These are phyloP conservation scores for Metarhizium sp. DNA, from an alignment of 2,329 filamentous ascomycete species.

Conservation along the genomic window DNA sequence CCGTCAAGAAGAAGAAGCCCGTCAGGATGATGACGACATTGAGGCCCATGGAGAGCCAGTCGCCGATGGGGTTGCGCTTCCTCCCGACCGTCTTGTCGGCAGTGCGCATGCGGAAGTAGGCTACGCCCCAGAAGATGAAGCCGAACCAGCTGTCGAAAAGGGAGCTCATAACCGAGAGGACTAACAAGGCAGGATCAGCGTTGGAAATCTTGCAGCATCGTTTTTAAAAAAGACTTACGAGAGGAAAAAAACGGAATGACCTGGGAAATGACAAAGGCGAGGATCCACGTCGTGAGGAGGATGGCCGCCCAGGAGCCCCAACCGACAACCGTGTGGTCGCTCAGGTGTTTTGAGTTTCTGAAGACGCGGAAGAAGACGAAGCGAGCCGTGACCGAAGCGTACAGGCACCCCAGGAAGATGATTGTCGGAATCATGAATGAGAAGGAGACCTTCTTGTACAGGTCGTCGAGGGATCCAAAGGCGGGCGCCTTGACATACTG, in stretches of 20 bases:
- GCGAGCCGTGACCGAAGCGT: slow-evolving; percentile 80
- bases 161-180: slow-evolving; percentile 69
- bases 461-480: slow-evolving; percentile 70
- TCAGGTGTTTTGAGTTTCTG: slow-evolving; percentile 68
- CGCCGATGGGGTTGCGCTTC: slow-evolving; percentile 39
- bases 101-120: slow-evolving; percentile 66
- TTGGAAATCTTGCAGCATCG: no score
- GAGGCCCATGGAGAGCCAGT: slow-evolving; percentile 46
- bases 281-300: slow-evolving; percentile 61
- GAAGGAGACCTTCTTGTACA: slow-evolving; percentile 82
- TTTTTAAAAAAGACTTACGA: slow-evolving; percentile 27
- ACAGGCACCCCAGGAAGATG: slow-evolving; percentile 84
- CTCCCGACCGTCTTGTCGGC: slow-evolving; percentile 49
- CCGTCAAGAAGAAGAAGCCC: slow-evolving; percentile 72
- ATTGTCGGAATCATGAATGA: slow-evolving; percentile 94
- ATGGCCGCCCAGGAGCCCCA: slow-evolving; percentile 75
- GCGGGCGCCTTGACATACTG: slow-evolving; percentile 84
- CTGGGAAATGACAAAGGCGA: slow-evolving; percentile 87
- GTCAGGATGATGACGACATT: slow-evolving; percentile 66
- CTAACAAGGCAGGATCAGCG: slow-evolving; percentile 10
- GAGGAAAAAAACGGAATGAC: slow-evolving; percentile 91
- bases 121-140: slow-evolving; percentile 89
- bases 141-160: slow-evolving; percentile 90
- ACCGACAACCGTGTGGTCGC: slow-evolving; percentile 68
- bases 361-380: slow-evolving; percentile 92